Base-by-base conservation (phyloP, 108 stramenopile genomes). In the Pseudonitzschia delicatissima region DNA sequence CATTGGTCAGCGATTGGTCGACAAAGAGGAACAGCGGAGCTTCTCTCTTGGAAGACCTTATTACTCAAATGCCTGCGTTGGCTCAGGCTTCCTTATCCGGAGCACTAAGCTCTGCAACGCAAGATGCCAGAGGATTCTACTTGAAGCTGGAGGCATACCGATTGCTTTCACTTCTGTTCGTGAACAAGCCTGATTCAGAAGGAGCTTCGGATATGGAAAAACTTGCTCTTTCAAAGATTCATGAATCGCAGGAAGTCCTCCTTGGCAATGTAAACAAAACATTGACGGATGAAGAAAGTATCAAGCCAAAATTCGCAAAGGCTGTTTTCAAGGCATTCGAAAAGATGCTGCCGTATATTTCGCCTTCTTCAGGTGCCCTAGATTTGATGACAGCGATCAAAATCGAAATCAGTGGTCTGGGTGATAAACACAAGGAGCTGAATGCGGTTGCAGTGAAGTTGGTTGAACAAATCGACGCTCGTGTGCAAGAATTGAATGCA, bases 101-200 rank as follows among this genome's bases (percentile, higher is more conserved):
- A 4, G 77, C 86, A 7, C 62, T 92, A 27, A 36, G 32, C 31
- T 42, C 34, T 26, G 86, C 89, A 47, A 61, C 84, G 0, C 34
- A 68, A 23, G 64, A 63, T 57, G 84, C 86, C 20, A 66, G 82
- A 40, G 77, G 83, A 49, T 64, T 84, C 3, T 90, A 80, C 47
- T 55, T 93, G 55, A 87, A 82, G 59, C 64, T 72, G 47, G 92
- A 93, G 65, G 72, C 78, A 37, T 78, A 88, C 39, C 71, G 83
- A 23, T 55, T 92, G 0, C 27, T 92, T 8, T 64, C 82, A 15
- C 21, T 59, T 4, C 31, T 86, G 21, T 74, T 73, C 23, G 45
- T 44, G 12, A 35, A 26, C 40, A 76, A 72, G 26, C 27, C 66
- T 11, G 69, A 50, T 32, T 4, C 29, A 13, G 25, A 45, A 33